Percentiles rank a stretch among this genome's conserved stretches.
These are phyloP conservation scores for Aristolochia californica DNA, from an alignment of 164 flowering plant genomes.

Conservation along the genomic window DNA sequence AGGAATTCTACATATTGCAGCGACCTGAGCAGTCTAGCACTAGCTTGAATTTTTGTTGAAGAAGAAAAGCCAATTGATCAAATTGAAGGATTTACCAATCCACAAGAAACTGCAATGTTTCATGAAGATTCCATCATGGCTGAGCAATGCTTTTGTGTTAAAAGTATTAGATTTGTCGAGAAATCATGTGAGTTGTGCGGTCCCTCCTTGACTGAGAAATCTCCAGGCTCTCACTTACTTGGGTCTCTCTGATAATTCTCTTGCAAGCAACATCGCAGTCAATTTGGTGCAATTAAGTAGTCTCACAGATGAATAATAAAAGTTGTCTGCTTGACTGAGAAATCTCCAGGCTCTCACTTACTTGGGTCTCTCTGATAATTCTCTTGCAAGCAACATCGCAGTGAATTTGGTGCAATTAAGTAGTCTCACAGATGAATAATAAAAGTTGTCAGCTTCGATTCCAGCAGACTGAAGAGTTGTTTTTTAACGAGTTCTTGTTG, in stretches of 20 bases:
- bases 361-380: slow-evolving; percentile 13
- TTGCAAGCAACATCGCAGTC: slow-evolving; percentile 12
- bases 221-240: slow-evolving; percentile 13
- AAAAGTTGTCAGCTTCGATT: not conserved
- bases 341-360: slow-evolving; percentile 9
- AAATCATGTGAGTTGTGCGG: slow-evolving; percentile 6
- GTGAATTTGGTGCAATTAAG: slow-evolving; percentile 3
- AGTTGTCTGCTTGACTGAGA: slow-evolving; percentile 3
- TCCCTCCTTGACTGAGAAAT: slow-evolving; percentile 8
- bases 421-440: not conserved
- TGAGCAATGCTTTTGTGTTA: not conserved
- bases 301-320: not conserved
- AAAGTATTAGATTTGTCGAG: slow-evolving; percentile 4
- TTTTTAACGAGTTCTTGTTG: slow-evolving; percentile 6
- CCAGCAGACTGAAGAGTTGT: not conserved
- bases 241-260: slow-evolving; percentile 11
- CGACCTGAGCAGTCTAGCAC: slow-evolving; percentile 41
- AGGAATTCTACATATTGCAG: slow-evolving; percentile 42
- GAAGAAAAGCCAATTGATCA: slow-evolving; percentile 42
- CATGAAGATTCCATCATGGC: slow-evolving; percentile 1
- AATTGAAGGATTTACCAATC: slow-evolving; percentile 22
- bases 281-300: slow-evolving; percentile 5
- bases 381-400: slow-evolving; percentile 13
- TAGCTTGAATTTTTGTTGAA: slow-evolving; percentile 37
- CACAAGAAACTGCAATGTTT: slow-evolving; percentile 16